phyloP scores from a whole-genome alignment of 2,329 filamentous ascomycete species.

The Scedosporium boydii region DNA sequence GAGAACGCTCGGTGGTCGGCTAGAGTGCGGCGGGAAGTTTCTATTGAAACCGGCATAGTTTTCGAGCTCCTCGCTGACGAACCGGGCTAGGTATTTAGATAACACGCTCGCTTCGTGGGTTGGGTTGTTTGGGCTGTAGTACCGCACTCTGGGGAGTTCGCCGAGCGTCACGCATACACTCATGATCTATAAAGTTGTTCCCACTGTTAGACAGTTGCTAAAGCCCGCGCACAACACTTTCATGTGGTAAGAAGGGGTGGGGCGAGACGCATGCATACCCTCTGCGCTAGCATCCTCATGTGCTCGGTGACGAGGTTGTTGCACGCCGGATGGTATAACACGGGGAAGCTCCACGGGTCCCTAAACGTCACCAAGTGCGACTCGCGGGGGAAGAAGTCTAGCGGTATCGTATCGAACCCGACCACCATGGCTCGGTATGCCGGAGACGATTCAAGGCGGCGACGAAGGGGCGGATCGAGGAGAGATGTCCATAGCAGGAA shows the following conservation, averaged over 20 bases:
- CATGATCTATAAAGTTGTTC: conserved; percentile 50
- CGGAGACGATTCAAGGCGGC: conserved; percentile 63
- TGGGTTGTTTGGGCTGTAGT: conserved; percentile 67
- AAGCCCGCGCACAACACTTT: neutral
- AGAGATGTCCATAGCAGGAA: conserved; percentile 81
- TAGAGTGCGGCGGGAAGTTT: conserved; percentile 72
- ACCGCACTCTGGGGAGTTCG: conserved; percentile 88
- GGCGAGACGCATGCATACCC: conserved; percentile 41
- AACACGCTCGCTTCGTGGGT: conserved; percentile 82
- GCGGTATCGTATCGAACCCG: conserved; percentile 72
- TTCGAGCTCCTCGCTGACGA: conserved; percentile 87
- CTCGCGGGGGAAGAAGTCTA: conserved; percentile 86
- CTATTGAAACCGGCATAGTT: conserved; percentile 76
- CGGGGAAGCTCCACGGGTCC: conserved; percentile 92
- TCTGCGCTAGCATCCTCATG: conserved; percentile 77
- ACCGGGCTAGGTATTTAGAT: conserved; percentile 78
- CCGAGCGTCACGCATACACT: conserved; percentile 85
- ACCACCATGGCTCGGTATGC: conserved; percentile 64
- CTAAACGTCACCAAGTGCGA: conserved; percentile 84
- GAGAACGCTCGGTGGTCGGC: conserved; percentile 71
- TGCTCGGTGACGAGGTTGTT: conserved; percentile 75
- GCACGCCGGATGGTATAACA: conserved; percentile 84
- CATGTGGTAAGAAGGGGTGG: conserved; percentile 10
- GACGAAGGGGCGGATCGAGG: conserved; percentile 59
- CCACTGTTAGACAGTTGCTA: neutral